Conservation (phyloP, 805 yeast genomes). For the Yarrowia divulgata region DNA sequence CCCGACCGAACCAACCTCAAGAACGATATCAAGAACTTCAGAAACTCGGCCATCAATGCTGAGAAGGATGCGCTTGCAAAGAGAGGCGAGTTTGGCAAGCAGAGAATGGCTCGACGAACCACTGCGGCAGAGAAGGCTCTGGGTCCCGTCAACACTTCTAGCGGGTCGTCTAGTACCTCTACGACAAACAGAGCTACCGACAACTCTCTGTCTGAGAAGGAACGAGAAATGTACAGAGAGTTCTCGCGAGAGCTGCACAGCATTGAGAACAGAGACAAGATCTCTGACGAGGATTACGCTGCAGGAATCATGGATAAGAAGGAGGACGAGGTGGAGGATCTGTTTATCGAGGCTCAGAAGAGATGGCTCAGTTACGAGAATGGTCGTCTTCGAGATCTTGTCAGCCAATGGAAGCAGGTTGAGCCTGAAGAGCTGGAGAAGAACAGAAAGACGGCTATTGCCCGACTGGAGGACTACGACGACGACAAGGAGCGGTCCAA, state of each 20-base stretch:
- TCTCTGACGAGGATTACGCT: constrained; percentile 39
- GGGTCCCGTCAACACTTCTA: constrained; percentile 8
- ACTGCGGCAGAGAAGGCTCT: constrained; percentile 39
- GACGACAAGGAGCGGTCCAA: constrained; percentile 42
- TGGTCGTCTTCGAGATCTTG: constrained; percentile 51
- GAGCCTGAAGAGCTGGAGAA: constrained; percentile 44
- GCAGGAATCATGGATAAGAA: constrained; percentile 35
- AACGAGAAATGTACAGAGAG: constrained; percentile 28
- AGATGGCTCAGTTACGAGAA: constrained; percentile 43
- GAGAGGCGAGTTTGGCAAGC: constrained; percentile 41
- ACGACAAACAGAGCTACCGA: constrained; percentile 11
- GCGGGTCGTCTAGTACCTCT: not conserved
- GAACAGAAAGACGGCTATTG: constrained; percentile 41
- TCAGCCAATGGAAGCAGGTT: constrained; percentile 53
- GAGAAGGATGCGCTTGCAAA: constrained; percentile 41
- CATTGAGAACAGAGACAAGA: constrained; percentile 39
- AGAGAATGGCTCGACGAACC: constrained; percentile 38
- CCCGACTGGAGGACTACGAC: constrained; percentile 42
- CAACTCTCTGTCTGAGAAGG: constrained; percentile 17
- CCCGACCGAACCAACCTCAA: constrained; percentile 42
- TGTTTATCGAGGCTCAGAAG: constrained; percentile 31
- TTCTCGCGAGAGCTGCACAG: constrained; percentile 39
- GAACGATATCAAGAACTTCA: constrained; percentile 43
- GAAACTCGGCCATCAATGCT: constrained; percentile 42
- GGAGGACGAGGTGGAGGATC: constrained; percentile 33